Base-by-base conservation (phyloP, 768 basidiomycete genomes). In the Leccinum olivaceopallidum region DNA sequence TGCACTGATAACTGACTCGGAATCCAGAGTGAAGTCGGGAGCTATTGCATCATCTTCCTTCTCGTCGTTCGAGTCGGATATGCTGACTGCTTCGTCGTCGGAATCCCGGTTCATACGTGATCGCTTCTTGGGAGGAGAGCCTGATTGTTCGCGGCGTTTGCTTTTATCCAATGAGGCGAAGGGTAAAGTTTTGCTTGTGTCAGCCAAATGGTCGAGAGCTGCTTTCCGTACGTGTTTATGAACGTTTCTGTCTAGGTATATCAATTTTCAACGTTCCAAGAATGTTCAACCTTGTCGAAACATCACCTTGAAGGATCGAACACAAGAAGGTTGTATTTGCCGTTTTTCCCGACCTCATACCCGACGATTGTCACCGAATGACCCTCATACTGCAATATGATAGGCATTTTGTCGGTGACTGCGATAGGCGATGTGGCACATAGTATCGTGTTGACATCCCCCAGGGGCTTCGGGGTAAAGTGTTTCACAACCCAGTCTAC, bases 331-430 rank as follows among this genome's bases (percentile, higher is more conserved):
- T 84, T 87, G 42, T 83, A 78, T 13, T 76, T 72, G 7, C 85
- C 87, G 16, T 77, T 77, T 65, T 80, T 83, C 56, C 77, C 79
- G 42, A 87, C 73, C 72, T 95, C 92, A 65, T 89, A 95, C 2
- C 94, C 94, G 3, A 97, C 81, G 13, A 97, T 85, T 5, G 89
- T 88, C 26, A 90, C 76, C n/a, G 94, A 97, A 75, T 97, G 94
- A 0, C 93, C 92, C 7, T 80, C 71, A 67, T 92, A 86, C 77
- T 96, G 88, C 54, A 96, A 77, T 48, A 96, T 87, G 32, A 97
- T 69, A 9, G 94, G 94, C 83, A 93, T 87, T 65, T 82, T 85
- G 22, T 83, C 73, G 0, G 90, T 88, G 28, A 78, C 70, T 10
- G 78, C 65, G 8, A 95, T 79, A 5, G 86, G 79, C 0, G 79